Percentiles rank a stretch among this genome's conserved stretches.
Evolutionary conservation across 2,329 filamentous ascomycete species (phyloP).

Genomic region (Onygenales sp.): DNA sequence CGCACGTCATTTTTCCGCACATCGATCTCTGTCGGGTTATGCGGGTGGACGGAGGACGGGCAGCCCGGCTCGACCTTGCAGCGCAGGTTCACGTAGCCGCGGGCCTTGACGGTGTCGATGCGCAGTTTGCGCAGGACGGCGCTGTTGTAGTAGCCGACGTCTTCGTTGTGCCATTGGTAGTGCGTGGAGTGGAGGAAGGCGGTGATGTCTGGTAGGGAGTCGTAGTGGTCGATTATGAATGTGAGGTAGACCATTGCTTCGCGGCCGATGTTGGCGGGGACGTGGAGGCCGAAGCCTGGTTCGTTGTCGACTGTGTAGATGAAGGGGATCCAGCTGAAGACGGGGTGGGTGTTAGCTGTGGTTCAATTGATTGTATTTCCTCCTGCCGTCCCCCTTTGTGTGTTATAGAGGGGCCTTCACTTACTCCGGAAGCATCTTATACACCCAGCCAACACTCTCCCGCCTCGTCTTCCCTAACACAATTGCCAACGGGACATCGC

Average conservation of each 20-base stretch:
- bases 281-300: constrained; percentile 15
- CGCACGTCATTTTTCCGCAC: constrained; percentile 14
- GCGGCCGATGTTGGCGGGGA: constrained; percentile 34
- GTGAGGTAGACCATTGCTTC: constrained; percentile 40
- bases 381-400: neutral
- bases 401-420: constrained; percentile 5
- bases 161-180: constrained; percentile 50
- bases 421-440: constrained; percentile 9
- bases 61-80: constrained; percentile 53
- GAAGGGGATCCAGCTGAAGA: constrained; percentile 34
- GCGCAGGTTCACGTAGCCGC: constrained; percentile 53
- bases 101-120: constrained; percentile 41
- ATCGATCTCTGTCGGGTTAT: constrained; percentile 16
- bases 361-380: neutral
- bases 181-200: constrained; percentile 52
- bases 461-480: neutral
- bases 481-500: neutral
- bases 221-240: constrained; percentile 38
- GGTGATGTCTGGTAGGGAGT: constrained; percentile 41
- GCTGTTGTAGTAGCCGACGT: constrained; percentile 41
- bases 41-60: constrained; percentile 19
- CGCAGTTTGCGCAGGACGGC: constrained; percentile 38
- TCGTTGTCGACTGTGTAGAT: constrained; percentile 34
- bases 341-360: neutral
- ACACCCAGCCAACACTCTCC: neutral